Conservation (phyloP, 371 early-diverging fungal species). For the Mucor racemosus region DNA sequence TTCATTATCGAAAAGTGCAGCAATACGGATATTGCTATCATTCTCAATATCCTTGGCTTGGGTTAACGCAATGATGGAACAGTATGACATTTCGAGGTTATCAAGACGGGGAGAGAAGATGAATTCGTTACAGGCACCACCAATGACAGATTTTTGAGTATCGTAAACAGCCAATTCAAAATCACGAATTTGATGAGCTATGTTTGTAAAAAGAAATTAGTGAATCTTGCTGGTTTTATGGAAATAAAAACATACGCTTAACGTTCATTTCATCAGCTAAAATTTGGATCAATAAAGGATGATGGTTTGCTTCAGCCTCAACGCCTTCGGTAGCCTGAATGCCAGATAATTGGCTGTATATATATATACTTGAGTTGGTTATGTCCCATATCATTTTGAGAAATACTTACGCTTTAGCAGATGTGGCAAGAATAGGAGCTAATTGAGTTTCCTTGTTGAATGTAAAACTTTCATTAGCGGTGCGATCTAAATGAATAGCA, state of each 20-base stretch:
- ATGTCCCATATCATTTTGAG: not conserved
- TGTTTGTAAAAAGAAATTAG: not conserved
- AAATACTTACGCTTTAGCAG: conserved; percentile 63
- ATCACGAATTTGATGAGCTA: conserved; percentile 82
- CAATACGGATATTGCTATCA: conserved; percentile 84
- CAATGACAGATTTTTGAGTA: conserved; percentile 74
- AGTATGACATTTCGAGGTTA: conserved; percentile 94
- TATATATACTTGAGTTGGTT: not conserved
- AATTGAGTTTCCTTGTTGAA: conserved; percentile 96
- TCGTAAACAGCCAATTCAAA: conserved; percentile 95
- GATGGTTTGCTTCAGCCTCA: conserved; percentile 65
- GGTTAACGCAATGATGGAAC: conserved; percentile 68
- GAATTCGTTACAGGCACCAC: conserved; percentile 91
- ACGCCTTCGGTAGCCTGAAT: conserved; percentile 31
- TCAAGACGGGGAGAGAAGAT: conserved; percentile 94
- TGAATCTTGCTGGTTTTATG: not conserved
- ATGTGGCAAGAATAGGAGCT: conserved; percentile 86
- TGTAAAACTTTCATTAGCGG: conserved; percentile 79
- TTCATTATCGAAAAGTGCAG: conserved; percentile 96
- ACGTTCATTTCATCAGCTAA: conserved; percentile 79
- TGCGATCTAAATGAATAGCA: conserved; percentile 95
- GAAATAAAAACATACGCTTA: conserved; percentile 47
- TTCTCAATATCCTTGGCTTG: conserved; percentile 57
- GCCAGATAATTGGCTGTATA: conserved; percentile 34
- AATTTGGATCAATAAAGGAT: conserved; percentile 75